phyloP scores from a whole-genome alignment of 352 stramenopile genomes.

The Pythium brassicae region DNA sequence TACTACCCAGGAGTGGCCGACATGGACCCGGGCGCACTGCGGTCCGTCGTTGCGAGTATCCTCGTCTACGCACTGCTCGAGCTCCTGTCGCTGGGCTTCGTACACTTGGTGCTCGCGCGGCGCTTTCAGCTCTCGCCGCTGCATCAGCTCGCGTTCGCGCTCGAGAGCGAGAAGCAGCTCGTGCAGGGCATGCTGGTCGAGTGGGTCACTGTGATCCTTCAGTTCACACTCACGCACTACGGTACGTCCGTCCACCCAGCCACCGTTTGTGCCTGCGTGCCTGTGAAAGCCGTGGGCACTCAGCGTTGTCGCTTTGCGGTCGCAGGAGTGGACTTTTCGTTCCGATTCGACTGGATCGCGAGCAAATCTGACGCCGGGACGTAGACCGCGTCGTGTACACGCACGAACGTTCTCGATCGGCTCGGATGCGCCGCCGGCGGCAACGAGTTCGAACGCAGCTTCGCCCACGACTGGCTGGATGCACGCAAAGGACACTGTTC shows the following conservation, averaged over 20 bases:
- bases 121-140: slow-evolving; percentile 6
- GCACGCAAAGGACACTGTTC: no score
- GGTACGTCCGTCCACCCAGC: neutral
- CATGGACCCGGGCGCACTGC: neutral
- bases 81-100: neutral
- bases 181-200: slow-evolving; percentile 3
- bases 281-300: no score
- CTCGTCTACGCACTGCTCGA: slow-evolving; percentile 5
- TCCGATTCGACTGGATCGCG: no score
- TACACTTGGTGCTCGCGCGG: slow-evolving; percentile 2
- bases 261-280: no score
- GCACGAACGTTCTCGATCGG: no score
- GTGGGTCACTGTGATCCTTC: neutral
- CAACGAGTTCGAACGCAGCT: no score
- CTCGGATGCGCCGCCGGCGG: no score
- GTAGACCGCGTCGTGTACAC: no score
- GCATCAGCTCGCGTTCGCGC: slow-evolving; percentile 4
- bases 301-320: no score
- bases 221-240: slow-evolving; percentile 7
- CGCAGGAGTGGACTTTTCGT: no score
- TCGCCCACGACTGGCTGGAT: no score
- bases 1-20: slow-evolving; percentile 5
- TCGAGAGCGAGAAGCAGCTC: slow-evolving; percentile 7
- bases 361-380: no score
- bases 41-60: neutral